Evolutionary conservation across 257 asterid genomes (phyloP), one percentile per base, ranked within the genome.

Genomic region (Salvia hispanica): DNA sequence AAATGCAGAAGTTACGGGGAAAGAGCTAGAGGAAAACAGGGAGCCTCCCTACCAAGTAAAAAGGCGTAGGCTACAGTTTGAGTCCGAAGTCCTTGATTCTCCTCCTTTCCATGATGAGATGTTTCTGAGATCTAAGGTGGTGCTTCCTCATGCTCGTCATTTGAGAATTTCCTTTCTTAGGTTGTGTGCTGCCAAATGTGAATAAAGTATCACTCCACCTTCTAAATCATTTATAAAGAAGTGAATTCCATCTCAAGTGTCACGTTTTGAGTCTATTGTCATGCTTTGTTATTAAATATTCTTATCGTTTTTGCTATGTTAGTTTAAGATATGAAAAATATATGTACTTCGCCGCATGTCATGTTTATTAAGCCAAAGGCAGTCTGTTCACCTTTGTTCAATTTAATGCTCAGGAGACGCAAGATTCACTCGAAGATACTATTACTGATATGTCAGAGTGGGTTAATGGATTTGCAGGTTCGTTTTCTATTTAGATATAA

Each of bases 11-110:
- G 78, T 73, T 61, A 71, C 48, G 46, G 84, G 76, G 36, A 82
- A 88, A 79, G 96, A 81, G 15, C 11, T 66, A 28, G 81, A 75
- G 56, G 74, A 73, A 53, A 54, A 54, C 68, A 74, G 58, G 47
- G 96, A 84, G 79, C 79, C 79, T 48, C 78, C 84, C 37, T 73
- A 82, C 28, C 96, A 86, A 80, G 81, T 75, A 5, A 90, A 93
- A 75, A 90, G 97, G 81, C 96, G 97, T 34, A 74, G 97, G 84
- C 90, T 93, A 69, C 91, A 86, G 68, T 93, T 90, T 66, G 95
- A 85, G 58, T 62, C 92, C 51, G 91, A 88, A 79, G 82, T 65
- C 46, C 55, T 80, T 13, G 86, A 79, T 56, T 48, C 82, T 16
- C 74, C 88, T 67, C 78, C 81, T 59, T 74, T 76, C 82, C 73